These are phyloP conservation scores for Protomyces lactucae-debilis DNA, from an alignment of 1,139 yeast genomes.

Conservation along the genomic window DNA sequence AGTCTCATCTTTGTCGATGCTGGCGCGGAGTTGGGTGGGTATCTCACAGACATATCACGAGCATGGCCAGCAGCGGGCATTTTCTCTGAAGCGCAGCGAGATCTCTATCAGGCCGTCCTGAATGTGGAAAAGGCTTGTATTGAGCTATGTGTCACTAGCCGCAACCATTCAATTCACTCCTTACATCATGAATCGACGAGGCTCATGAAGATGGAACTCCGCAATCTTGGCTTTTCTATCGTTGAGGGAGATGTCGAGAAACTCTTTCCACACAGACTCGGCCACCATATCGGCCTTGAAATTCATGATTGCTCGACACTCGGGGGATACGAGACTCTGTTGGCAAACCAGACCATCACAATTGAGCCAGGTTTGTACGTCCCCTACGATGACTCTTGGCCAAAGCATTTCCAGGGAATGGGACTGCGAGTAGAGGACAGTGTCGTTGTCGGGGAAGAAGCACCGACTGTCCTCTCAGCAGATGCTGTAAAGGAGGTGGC, in stretches of 20 bases:
- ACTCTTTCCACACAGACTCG: constrained; percentile 89
- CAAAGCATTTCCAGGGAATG: constrained; percentile 75
- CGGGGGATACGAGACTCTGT: constrained; percentile 37
- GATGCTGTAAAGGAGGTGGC: constrained; percentile 80
- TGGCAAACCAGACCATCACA: constrained; percentile 71
- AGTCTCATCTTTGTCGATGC: constrained; percentile 93
- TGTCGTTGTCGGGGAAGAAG: constrained; percentile 63
- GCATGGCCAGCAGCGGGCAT: constrained; percentile 86
- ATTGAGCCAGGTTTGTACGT: constrained; percentile 93
- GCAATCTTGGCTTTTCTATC: constrained; percentile 61
- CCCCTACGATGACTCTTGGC: constrained; percentile 65
- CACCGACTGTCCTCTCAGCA: constrained; percentile 60
- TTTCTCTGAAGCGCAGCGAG: constrained; percentile 73
- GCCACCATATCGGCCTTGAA: constrained; percentile 91
- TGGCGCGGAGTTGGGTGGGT: constrained; percentile 88
- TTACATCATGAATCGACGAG: constrained; percentile 66
- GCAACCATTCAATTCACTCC: constrained; percentile 60
- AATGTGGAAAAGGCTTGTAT: constrained; percentile 78
- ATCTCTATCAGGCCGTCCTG: constrained; percentile 80
- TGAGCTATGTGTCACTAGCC: constrained; percentile 53
- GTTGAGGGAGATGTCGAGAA: constrained; percentile 35
- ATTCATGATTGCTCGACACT: constrained; percentile 37
- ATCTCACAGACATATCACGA: constrained; percentile 91
- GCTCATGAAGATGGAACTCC: constrained; percentile 57
- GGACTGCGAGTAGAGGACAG: constrained; percentile 96